A percentile compares a stretch with the other conserved stretches of the same genome.
Conservation (phyloP, 169 alveolate species). For the Eimeria zaria region DNA sequence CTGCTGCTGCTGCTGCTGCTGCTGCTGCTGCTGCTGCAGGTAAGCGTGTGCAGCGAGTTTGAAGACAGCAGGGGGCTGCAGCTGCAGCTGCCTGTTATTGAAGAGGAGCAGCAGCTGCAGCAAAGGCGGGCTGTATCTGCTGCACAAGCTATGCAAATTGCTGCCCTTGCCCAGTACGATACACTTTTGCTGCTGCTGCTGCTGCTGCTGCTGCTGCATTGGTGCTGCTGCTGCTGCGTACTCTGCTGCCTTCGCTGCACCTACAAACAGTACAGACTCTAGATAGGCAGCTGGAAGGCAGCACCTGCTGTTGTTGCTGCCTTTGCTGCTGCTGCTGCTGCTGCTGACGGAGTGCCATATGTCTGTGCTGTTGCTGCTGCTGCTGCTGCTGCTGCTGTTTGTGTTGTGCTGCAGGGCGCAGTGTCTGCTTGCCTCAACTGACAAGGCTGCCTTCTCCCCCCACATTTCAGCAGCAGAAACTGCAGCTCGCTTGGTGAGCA, state of each 20-base stretch:
- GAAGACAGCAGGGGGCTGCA: not conserved
- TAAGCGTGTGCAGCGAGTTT: conserved; percentile 8
- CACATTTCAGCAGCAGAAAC: conserved; percentile 45
- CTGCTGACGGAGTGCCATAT: conserved; percentile 10
- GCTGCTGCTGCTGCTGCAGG: conserved; percentile 64
- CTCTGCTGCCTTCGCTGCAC: not conserved
- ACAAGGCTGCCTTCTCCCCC: conserved; percentile 21
- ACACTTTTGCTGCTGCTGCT: conserved; percentile 52
- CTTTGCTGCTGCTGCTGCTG: conserved; percentile 58
- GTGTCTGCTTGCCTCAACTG: conserved; percentile 26
- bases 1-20: conserved; percentile 59
- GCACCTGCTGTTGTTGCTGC: not conserved
- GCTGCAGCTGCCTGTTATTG: conserved; percentile 38
- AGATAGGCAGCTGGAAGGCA: not conserved
- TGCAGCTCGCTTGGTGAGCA: conserved; percentile 52
- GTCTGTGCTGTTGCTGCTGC: not conserved
- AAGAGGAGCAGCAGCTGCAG: conserved; percentile 69
- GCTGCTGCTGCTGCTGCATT: conserved; percentile 46
- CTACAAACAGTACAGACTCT: not conserved
- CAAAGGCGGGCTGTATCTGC: conserved; percentile 43
- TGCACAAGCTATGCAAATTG: not conserved
- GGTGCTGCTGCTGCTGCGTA: conserved; percentile 11
- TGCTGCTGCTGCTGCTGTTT: conserved; percentile 16
- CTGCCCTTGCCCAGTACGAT: conserved; percentile 40
- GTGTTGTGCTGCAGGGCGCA: conserved; percentile 43